Percentiles rank a stretch among this genome's conserved stretches.
Evolutionary conservation across 1,284 basidiomycete genomes (phyloP).

Genomic region (Trichosporon inkin): DNA sequence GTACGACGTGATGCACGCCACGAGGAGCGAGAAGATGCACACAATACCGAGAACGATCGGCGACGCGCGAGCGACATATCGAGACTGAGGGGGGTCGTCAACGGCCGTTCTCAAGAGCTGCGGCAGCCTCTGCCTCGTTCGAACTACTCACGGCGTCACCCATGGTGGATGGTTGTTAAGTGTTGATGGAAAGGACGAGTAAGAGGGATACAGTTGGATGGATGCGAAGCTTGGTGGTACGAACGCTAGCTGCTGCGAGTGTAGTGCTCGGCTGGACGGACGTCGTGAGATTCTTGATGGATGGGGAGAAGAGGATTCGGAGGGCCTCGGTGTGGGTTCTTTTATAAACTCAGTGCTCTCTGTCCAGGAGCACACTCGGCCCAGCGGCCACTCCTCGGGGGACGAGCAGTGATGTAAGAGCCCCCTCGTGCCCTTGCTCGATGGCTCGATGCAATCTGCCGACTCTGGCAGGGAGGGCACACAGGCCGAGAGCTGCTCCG

Average conservation of each 20-base stretch:
- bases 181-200: not conserved
- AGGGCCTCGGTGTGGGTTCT: not conserved
- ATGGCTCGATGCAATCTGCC: not conserved
- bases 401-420: slow-evolving; percentile 1
- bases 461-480: too few relatives aligned
- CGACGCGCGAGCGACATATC: slow-evolving; percentile 32
- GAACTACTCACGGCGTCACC: slow-evolving; percentile 27
- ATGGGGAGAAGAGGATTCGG: slow-evolving; percentile 4
- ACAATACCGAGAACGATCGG: slow-evolving; percentile 44
- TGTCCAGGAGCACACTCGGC: not conserved
- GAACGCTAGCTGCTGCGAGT: not conserved
- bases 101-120: too few relatives aligned
- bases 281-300: not conserved
- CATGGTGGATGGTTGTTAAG: slow-evolving; percentile 18
- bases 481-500: too few relatives aligned
- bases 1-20: slow-evolving; percentile 45
- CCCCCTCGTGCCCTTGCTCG: not conserved
- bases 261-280: not conserved
- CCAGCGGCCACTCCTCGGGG: too few relatives aligned
- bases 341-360: not conserved
- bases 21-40: slow-evolving; percentile 44
- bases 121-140: too few relatives aligned
- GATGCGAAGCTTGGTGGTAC: not conserved
- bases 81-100: not conserved
- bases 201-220: not conserved